These are phyloP conservation scores for Coemansia biformis DNA, from an alignment of 192 early-diverging fungal genomes.

Conservation along the genomic window DNA sequence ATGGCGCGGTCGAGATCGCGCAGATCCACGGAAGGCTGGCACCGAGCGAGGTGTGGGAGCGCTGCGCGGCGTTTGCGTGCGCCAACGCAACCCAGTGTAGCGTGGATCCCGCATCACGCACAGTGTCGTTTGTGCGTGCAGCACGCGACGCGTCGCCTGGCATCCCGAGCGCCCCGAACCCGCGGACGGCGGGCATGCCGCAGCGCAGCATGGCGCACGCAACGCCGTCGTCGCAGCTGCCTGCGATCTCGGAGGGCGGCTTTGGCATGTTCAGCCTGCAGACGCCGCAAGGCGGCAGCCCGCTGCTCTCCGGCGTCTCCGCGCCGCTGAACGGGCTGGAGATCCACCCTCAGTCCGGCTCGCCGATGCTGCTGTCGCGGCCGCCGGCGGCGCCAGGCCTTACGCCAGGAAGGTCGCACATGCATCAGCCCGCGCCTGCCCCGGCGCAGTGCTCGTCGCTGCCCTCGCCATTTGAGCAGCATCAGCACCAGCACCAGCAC, in stretches of 20 bases:
- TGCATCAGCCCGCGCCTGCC: too few species aligned
- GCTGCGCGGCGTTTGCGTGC: constrained; percentile 18
- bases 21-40: constrained; percentile 31
- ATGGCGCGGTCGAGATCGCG: constrained; percentile 28
- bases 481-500: too few species aligned
- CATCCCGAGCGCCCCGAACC: constrained; percentile 1
- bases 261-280: constrained; percentile 26
- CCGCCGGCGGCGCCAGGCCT: not conserved
- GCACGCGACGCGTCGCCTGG: constrained; percentile 3
- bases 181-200: constrained; percentile 2
- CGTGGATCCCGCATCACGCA: constrained; percentile 18
- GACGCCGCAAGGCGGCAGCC: constrained; percentile 4
- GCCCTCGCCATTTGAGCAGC: constrained; percentile 10
- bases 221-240: constrained; percentile 10
- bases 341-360: constrained; percentile 12
- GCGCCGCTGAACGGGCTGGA: constrained; percentile 7
- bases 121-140: constrained; percentile 23
- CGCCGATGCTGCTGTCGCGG: constrained; percentile 28
- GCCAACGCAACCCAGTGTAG: constrained; percentile 10
- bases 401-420: too few species aligned
- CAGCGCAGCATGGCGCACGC: not conserved
- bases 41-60: constrained; percentile 24
- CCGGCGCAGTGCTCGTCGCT: not conserved
- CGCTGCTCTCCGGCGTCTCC: constrained; percentile 4
- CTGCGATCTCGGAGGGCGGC: constrained; percentile 27